Evolutionary conservation across 2,329 filamentous ascomycete species (phyloP), one percentile per base, ranked within the genome.

Genomic region (Calonectria leucothoes): DNA sequence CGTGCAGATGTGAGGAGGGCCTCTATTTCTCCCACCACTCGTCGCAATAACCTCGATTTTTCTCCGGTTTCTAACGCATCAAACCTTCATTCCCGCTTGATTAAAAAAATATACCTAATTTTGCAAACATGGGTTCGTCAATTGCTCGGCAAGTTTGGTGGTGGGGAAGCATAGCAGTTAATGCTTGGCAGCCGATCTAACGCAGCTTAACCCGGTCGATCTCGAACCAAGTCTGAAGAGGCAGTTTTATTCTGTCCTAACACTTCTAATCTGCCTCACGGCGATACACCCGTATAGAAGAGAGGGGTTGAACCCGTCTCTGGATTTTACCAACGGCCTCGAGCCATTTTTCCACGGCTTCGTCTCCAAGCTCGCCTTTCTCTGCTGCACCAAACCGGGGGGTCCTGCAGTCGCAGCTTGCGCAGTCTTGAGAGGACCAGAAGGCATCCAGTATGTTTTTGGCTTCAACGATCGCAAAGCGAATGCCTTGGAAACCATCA

Each of bases 301-400:
- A 42, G 51, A 49, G 11, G 64, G 17, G 17, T 23, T 61, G 35
- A 25, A 25, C 20, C 52, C 64, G 2, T 2, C n/a, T 6, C 23
- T 63, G 17, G 51, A 67, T 29, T 37, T 59, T 6, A 63, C 63
- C 15, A 42, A 20, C 6, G 52, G 35, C 17, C 69, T 48, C 4
- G 52, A 63, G 27, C 42, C 4, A 25, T 48, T 67, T 35, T 71
- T 67, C n/a, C 42, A 57, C 12, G 42, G 17, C 3, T 71, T 71
- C 35, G 69, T 67, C 10, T 67, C 69, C 7, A 66, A 63, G 17
- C 69, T 71, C 20, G 69, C 69, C 8, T 67, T 67, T 17, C 52
- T 71, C 20, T 71, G 69, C 33, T 71, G 42, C 25, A 52, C 52
- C 7, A 64, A 67, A 3, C 64, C 52, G 12, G 33, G 52, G 15